Conservation (phyloP, 345 rosid genomes). For the Gossypium bickii region DNA sequence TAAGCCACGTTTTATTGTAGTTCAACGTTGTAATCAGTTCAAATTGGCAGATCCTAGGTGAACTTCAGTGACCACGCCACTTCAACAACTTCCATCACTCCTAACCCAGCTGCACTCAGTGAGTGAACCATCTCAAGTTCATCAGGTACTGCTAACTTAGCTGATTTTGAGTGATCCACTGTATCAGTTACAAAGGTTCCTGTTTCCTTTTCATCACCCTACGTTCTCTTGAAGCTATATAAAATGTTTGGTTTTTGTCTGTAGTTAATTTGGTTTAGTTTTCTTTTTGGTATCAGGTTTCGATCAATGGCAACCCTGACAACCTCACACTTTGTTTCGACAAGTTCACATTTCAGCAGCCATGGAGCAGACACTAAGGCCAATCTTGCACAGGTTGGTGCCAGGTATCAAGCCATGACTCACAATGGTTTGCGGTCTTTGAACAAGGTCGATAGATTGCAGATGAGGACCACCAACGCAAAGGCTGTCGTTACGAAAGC, state of each 20-base stretch:
- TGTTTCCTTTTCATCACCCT: not conserved
- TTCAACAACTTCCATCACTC: not conserved
- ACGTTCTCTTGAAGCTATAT: not conserved
- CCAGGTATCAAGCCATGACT: conserved; percentile 34
- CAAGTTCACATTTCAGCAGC: conserved; percentile 29
- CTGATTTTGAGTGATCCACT: conserved; percentile 1
- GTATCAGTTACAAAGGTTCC: not conserved
- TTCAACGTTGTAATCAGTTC: not conserved
- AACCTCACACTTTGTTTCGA: conserved; percentile 42
- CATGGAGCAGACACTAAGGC: conserved; percentile 29
- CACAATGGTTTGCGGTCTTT: conserved; percentile 49
- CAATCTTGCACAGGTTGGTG: conserved; percentile 19
- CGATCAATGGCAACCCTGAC: conserved; percentile 45
- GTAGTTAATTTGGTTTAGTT: not conserved
- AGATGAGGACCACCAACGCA: conserved; percentile 27
- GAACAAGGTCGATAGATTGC: conserved; percentile 44
- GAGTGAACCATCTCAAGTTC: not conserved
- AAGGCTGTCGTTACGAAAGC: conserved; percentile 30
- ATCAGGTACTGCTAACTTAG: not conserved
- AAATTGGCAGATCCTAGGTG: not conserved
- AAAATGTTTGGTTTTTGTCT: conserved; percentile 5
- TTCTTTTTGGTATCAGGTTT: not conserved
- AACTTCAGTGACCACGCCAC: not conserved
- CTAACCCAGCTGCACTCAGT: not conserved
- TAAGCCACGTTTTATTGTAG: conserved; percentile 19